phyloP scores from a whole-genome alignment of 2,329 filamentous ascomycete genomes.

The Pseudocercospora fuligena region DNA sequence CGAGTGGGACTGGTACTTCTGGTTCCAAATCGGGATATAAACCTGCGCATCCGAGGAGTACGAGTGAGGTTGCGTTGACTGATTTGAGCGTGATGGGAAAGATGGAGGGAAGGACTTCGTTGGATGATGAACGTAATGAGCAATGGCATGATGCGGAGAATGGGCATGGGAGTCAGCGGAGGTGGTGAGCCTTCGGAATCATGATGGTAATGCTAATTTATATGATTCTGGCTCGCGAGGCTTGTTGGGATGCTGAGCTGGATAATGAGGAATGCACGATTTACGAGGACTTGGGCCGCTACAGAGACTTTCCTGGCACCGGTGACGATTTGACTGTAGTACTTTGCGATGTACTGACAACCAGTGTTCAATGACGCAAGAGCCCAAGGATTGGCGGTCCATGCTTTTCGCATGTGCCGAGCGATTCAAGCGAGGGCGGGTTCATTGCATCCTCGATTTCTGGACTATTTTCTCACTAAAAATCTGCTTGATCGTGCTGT shows the following conservation, averaged over 20 bases:
- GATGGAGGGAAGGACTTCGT: not conserved
- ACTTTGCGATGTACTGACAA: too few relatives aligned
- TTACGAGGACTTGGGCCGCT: not conserved
- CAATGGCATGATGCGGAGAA: not conserved
- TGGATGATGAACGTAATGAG: not conserved
- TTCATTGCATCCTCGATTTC: too few relatives aligned
- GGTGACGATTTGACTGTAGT: too few relatives aligned
- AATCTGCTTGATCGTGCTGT: too few relatives aligned
- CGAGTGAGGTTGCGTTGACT: not conserved
- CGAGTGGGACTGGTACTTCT: not conserved
- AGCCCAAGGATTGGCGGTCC: not conserved
- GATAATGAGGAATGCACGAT: not conserved
- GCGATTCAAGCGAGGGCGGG: too few relatives aligned
- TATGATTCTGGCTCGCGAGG: not conserved
- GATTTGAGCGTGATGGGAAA: not conserved
- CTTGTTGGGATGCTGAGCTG: not conserved
- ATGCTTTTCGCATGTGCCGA: not conserved
- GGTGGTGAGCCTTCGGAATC: not conserved
- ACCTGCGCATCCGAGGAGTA: not conserved
- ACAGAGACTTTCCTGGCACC: too few relatives aligned
- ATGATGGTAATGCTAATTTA: not conserved
- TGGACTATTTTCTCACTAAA: too few relatives aligned
- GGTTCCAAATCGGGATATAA: not conserved
- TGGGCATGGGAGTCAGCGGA: not conserved
- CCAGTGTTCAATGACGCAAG: not conserved